These are phyloP conservation scores for Clitopilus hobsonii DNA, from an alignment of 768 basidiomycete species.

Conservation along the genomic window DNA sequence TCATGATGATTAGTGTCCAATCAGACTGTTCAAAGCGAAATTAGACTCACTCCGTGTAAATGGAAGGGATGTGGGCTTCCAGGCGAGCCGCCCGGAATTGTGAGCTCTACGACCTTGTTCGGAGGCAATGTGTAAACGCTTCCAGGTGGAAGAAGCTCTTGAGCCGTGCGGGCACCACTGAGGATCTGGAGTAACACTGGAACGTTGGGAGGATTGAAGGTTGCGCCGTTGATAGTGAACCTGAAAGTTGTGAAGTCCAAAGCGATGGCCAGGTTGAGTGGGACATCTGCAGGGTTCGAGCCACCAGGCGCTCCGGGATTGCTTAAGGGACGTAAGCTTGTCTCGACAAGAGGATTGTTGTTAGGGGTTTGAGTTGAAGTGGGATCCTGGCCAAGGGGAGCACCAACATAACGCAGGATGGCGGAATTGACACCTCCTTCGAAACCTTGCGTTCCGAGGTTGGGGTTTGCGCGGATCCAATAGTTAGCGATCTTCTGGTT, in stretches of 20 bases:
- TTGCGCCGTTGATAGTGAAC: slow-evolving; percentile 27
- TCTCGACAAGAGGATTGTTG: slow-evolving; percentile 14
- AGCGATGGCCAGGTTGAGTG: slow-evolving; percentile 14
- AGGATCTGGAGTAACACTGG: slow-evolving; percentile 41
- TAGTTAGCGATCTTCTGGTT: slow-evolving; percentile 30
- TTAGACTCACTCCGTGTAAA: slow-evolving; percentile 13
- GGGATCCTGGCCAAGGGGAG: slow-evolving; percentile 22
- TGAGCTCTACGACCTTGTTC: slow-evolving; percentile 37
- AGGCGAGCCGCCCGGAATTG: slow-evolving; percentile 21
- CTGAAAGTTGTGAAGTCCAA: slow-evolving; percentile 9
- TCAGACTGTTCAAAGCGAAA: neutral
- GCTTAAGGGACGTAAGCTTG: slow-evolving; percentile 16
- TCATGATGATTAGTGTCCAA: neutral
- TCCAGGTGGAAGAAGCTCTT: slow-evolving; percentile 23
- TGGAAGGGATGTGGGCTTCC: slow-evolving; percentile 17
- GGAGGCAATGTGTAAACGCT: slow-evolving; percentile 31
- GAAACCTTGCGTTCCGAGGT: slow-evolving; percentile 15
- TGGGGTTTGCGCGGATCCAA: slow-evolving; percentile 37
- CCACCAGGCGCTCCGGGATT: slow-evolving; percentile 17
- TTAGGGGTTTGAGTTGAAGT: slow-evolving; percentile 6
- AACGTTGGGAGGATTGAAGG: slow-evolving; percentile 25
- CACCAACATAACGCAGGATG: slow-evolving; percentile 38
- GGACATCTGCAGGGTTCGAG: slow-evolving; percentile 15
- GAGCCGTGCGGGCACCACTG: slow-evolving; percentile 31
- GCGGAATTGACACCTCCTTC: slow-evolving; percentile 32